These are phyloP conservation scores for Alternaria panax DNA, from an alignment of 2,329 filamentous ascomycete genomes.

Conservation along the genomic window DNA sequence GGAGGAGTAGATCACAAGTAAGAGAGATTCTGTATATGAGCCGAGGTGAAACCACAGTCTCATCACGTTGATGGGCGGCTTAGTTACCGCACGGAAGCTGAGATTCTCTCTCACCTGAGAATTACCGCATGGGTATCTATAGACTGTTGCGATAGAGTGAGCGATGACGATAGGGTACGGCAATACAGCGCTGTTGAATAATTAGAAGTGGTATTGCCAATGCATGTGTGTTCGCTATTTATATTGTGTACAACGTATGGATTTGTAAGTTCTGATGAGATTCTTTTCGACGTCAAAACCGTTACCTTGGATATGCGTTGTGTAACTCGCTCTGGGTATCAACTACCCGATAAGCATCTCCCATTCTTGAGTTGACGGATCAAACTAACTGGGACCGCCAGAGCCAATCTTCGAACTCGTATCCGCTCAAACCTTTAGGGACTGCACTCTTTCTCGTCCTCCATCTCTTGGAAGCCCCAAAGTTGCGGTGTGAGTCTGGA, in stretches of 20 bases:
- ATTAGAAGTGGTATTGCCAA: no score
- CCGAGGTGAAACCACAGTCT: background rate
- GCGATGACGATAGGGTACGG: background rate
- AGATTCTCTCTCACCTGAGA: background rate
- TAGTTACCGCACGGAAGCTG: background rate
- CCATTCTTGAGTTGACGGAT: no score
- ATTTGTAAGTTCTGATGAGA: no score
- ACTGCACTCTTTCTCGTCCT: slow-evolving; percentile 26
- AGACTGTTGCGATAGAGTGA: no score
- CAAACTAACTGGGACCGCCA: slow-evolving; percentile 15
- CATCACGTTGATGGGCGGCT: background rate
- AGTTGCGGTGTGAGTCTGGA: slow-evolving; percentile 19
- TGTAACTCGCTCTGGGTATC: no score
- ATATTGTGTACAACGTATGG: no score
- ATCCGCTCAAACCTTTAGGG: slow-evolving; percentile 17
- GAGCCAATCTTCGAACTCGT: slow-evolving; percentile 37
- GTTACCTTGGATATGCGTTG: no score
- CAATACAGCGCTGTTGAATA: background rate
- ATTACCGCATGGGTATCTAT: background rate
- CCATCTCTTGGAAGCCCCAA: slow-evolving; percentile 33
- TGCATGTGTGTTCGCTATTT: no score
- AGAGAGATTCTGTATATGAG: background rate
- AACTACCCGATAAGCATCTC: no score
- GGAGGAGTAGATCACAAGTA: background rate
- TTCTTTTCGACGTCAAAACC: no score